Base-by-base conservation (phyloP, 1,284 basidiomycete species). In the Caloboletus firmus region DNA sequence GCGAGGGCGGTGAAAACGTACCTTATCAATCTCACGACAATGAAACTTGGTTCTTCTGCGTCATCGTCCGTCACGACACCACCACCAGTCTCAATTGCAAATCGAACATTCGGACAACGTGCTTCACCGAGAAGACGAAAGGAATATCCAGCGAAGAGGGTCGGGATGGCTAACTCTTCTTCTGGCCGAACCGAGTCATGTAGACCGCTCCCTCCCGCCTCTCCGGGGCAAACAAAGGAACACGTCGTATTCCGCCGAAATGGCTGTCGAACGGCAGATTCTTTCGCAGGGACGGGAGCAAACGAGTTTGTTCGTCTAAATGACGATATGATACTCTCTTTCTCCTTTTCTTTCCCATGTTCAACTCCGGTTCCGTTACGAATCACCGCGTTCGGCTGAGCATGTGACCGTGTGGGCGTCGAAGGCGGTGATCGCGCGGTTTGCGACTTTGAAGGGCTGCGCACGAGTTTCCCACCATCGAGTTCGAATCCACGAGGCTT, bases 11-110 rank as follows among this genome's bases (percentile, higher is more conserved):
- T 18, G 8, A 36, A 36, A 52, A 56, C 65, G 43, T 44, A 89
- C 88, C 87, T 88, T 52, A 84, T 81, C 18, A 92, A 71, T 52
- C 89, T 74, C 8, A 90, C 86, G 49, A 91, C 69, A 49, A 89
- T 76, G 59, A 81, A 87, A 68, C 85, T 81, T 1, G 81, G 79
- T 15, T 79, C 78, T 17, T 79, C 77, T 3, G 45, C 24, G 8
- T 76, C 73, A n/a, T 73, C 73, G 12, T 76, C 76, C 4, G 61
- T 60, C 6, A 80, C 69, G 5, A 58, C 59, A 4, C 85, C 89
- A 0, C 85, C 85, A 46, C 76, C 74, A 17, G 75, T 71, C 61
- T 84, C 79, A 26, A 91, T 74, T 0, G 86, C 86, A 15, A 62
- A 65, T 28, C 78, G 76, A 9, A 91, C 85, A 35, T 63, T 79